phyloP scores from a whole-genome alignment of 1,139 yeast species.

The Sugiyamaella paludigena region DNA sequence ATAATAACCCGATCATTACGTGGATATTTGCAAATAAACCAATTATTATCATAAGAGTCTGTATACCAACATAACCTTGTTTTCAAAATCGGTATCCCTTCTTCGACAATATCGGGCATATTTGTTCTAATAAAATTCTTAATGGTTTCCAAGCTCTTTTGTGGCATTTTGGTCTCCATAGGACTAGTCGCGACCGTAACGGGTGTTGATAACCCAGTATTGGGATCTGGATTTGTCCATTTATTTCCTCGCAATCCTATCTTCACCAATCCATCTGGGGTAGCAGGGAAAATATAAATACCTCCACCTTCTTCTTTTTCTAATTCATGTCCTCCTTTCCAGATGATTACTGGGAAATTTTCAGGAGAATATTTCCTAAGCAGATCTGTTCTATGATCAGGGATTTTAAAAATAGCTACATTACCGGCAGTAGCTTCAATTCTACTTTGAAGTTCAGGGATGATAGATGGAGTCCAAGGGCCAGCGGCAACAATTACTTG shows the following conservation, averaged over 20 bases:
- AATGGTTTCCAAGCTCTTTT: constrained; percentile 11
- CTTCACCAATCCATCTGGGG: constrained; percentile 19
- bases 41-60: constrained; percentile 41
- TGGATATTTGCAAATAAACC: constrained; percentile 3
- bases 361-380: constrained; percentile 14
- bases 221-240: constrained; percentile 16
- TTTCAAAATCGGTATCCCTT: constrained; percentile 17
- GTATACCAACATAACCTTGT: constrained; percentile 45
- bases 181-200: constrained; percentile 15
- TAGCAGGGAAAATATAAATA: constrained; percentile 18
- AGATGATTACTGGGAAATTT: constrained; percentile 18
- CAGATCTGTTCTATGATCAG: constrained; percentile 17
- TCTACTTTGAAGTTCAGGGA: constrained; percentile 23
- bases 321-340: constrained; percentile 10
- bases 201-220: constrained; percentile 6
- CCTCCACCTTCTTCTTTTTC: constrained; percentile 19
- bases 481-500: constrained; percentile 43
- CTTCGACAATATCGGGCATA: constrained; percentile 19
- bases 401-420: constrained; percentile 15
- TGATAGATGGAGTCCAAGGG: constrained; percentile 43
- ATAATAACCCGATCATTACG: constrained; percentile 40
- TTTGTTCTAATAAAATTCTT: constrained; percentile 11
- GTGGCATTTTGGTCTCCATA: constrained; percentile 14
- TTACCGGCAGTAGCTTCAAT: constrained; percentile 18
- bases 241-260: constrained; percentile 19